phyloP scores from a whole-genome alignment of 2,329 filamentous ascomycete species.

The Simplicillium aogashimaense region DNA sequence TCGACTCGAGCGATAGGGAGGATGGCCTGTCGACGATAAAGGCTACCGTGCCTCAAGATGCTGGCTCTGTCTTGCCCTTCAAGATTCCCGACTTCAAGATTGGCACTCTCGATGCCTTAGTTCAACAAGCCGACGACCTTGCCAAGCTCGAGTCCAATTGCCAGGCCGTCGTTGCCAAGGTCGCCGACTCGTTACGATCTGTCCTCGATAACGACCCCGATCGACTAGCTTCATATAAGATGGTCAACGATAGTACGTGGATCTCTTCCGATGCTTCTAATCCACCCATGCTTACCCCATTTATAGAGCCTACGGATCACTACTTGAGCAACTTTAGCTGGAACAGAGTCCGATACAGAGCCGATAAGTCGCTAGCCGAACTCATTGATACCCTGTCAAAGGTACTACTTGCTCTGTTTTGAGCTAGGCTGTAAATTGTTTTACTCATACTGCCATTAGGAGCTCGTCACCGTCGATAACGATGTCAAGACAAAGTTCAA shows the following conservation, averaged over 20 bases:
- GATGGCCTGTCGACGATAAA: constrained; percentile 72
- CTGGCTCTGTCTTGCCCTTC: constrained; percentile 68
- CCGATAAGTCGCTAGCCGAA: constrained; percentile 81
- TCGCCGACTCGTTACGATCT: constrained; percentile 72
- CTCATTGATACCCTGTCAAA: constrained; percentile 83
- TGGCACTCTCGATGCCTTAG: constrained; percentile 85
- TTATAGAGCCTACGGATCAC: constrained; percentile 82
- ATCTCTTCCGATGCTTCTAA: constrained; percentile 7
- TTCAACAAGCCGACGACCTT: constrained; percentile 93
- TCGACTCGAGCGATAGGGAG: constrained; percentile 68
- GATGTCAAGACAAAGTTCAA: constrained; percentile 91
- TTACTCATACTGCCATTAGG: constrained; percentile 35
- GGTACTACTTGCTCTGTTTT: constrained; percentile 31
- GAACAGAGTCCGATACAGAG: constrained; percentile 97
- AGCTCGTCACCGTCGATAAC: constrained; percentile 85
- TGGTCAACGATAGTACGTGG: constrained; percentile 79
- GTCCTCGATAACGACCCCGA: constrained; percentile 79
- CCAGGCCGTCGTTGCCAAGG: constrained; percentile 75
- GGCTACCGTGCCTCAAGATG: constrained; percentile 61
- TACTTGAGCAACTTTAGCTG: constrained; percentile 84
- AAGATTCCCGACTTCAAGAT: constrained; percentile 93
- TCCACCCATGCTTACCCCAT: constrained; percentile 13
- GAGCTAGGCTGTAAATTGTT: too few species aligned
- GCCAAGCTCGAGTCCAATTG: constrained; percentile 76
- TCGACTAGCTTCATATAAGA: constrained; percentile 78